Evolutionary conservation across 768 basidiomycete species (phyloP).

Genomic region (Kwoniella pini): DNA sequence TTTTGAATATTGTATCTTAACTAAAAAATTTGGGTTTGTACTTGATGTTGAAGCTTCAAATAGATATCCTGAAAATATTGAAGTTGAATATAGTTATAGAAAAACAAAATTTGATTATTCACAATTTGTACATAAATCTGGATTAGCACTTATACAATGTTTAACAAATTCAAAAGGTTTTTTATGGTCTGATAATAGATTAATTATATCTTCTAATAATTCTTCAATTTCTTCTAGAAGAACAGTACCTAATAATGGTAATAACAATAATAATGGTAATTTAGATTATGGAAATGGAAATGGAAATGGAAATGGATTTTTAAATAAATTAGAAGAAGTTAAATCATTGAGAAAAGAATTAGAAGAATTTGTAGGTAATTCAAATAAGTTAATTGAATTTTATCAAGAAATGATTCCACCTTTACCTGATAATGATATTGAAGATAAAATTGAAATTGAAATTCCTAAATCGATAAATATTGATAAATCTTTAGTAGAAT

Average conservation of each 20-base stretch:
- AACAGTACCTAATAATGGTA: neutral
- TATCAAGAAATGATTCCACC: slow-evolving; percentile 70
- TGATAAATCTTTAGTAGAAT: neutral
- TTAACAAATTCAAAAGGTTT: slow-evolving; percentile 76
- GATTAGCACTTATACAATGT: slow-evolving; percentile 87
- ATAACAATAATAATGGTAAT: neutral
- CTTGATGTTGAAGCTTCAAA: slow-evolving; percentile 68
- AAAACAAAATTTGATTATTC: slow-evolving; percentile 69
- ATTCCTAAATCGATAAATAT: neutral
- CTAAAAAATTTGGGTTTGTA: slow-evolving; percentile 73
- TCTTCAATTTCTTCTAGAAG: neutral
- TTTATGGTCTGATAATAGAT: slow-evolving; percentile 82
- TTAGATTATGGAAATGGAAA: slow-evolving; percentile 30
- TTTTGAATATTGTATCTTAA: slow-evolving; percentile 76
- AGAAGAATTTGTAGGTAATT: slow-evolving; percentile 67
- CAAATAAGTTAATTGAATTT: slow-evolving; percentile 62
- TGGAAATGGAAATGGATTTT: slow-evolving; percentile 43
- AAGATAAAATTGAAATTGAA: neutral
- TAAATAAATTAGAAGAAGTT: slow-evolving; percentile 62
- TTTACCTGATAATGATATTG: slow-evolving; percentile 52
- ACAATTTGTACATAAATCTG: slow-evolving; percentile 88
- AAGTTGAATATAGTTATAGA: slow-evolving; percentile 87
- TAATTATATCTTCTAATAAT: slow-evolving; percentile 54
- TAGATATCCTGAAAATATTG: slow-evolving; percentile 75
- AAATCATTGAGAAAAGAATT: slow-evolving; percentile 66